Evolutionary conservation across 108 stramenopile species (phyloP).

Genomic region (Aurantiochytrium sp.): DNA sequence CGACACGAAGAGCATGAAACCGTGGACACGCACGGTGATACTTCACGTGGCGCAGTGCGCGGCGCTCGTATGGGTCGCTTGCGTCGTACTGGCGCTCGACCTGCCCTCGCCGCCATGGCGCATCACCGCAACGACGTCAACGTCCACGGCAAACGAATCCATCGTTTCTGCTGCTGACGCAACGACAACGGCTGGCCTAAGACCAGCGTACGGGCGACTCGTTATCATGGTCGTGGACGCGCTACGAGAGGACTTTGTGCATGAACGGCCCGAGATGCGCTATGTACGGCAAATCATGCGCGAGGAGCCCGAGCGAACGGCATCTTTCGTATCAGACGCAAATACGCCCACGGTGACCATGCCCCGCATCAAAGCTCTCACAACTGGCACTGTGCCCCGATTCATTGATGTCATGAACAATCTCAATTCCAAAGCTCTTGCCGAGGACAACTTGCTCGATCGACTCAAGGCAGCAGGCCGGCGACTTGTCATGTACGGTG

Average conservation of each 20-base stretch:
- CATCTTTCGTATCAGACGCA: background rate
- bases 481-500: background rate
- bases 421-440: background rate
- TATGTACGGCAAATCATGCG: background rate
- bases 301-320: background rate
- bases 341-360: constrained; percentile 11
- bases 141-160: background rate
- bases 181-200: too few relatives aligned
- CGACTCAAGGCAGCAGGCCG: background rate
- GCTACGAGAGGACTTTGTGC: background rate
- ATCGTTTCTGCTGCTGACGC: too few relatives aligned
- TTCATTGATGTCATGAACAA: constrained; percentile 10
- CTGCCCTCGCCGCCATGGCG: background rate
- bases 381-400: background rate
- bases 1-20: too few relatives aligned
- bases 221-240: constrained; percentile 5
- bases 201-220: background rate
- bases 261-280: background rate
- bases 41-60: background rate
- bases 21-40: background rate
- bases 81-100: background rate
- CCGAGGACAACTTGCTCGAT: background rate
- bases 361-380: background rate
- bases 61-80: background rate
- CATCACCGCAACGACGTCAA: background rate